Evolutionary conservation across 129 eudicot genomes (phyloP), one percentile per base, ranked within the genome.

Genomic region (Saussurea involucrata): DNA sequence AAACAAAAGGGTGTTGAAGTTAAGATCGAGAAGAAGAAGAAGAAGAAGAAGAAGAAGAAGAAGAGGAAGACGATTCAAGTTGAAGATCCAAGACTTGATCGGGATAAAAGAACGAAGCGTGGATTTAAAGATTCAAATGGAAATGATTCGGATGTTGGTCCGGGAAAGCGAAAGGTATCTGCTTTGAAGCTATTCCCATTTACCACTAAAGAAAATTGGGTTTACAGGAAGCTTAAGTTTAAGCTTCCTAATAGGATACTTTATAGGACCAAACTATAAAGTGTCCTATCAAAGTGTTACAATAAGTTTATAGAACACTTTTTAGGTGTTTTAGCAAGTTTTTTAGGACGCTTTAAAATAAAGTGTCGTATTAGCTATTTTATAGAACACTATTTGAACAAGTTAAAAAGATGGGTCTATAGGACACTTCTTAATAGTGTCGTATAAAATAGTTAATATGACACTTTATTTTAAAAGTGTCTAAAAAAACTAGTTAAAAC

Each of bases 41-140:
- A 70, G 36, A 78, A 78, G 44, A 79, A 81, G 74, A 81, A 53
- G 69, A 77, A 13, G 28, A 32, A 70, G 36, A 78, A 78, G 44
- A 79, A 81, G 74, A 81, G 66, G 69, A 77, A 13, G 28, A 32
- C 15, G 65, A 18, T 17, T 27, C 31, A 18, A 68, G 71, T 57
- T 75, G 72, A 81, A 69, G 72, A 60, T 10, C 3, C 36, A 29
- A 71, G 34, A 68, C 46, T 71, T 81, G 71, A 12, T 65, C 75
- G 15, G 37, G 74, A 69, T 58, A 61, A 33, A 74, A 74, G 61
- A 79, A 68, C 76, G 42, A 68, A 74, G 8, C 29, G n/a, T 40
- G 76, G 37, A 66, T 66, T 70, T 20, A 36, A 67, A 18, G 55
- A 66, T 10, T 24, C 58, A 10, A 21, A 4, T 42, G 11, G 7